Base-by-base conservation (phyloP, 2,329 filamentous ascomycete genomes). In the Stromatinia cepivora region DNA sequence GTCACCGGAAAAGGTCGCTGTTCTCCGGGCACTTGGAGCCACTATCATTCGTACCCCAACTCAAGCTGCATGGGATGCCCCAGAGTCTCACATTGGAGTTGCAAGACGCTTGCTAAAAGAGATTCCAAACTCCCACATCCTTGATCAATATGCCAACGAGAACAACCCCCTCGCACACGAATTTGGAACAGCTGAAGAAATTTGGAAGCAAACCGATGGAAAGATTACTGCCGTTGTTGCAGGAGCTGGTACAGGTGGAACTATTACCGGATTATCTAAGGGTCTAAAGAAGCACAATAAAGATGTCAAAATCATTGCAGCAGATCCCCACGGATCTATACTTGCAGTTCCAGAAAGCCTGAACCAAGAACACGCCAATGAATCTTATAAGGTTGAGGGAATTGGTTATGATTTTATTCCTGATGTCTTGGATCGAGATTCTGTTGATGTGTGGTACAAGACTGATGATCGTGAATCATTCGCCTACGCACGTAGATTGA, bases 331-430 rank as follows among this genome's bases (percentile, higher is more conserved):
- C 63, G 95, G 95, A 66, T 97, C 93, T 70, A 93, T 98, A 74
- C 85, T 99, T 62, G 95, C 95, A 13, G 77, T 97, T 45, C 95
- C 95, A 2, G 88, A 91, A 74, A 77, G 80, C 8, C 83, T 99
- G 74, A 99, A 99, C 80, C 84, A 92, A 61, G 90, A 92, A 73
- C 87, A 90, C 78, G 86, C 87, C 71, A 94, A 97, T 77, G 89
- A 93, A 80, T 84, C 90, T 1, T 99, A 99, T 84, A 98, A 99
- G 83, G 95, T 99, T 0, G 95, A 99, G 82, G 95, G 95, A 56
- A 99, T 99, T 76, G 95, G 95, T 28, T 99, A 99, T 80, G 95
- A 99, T 80, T 99, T 99, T 80, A 91, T 99, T 70, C 95, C 96
- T 9, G 92, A 98, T 34, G 96, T 99, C 7, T 84, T 99, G 68